Base-by-base conservation (phyloP, 345 rosid genomes). In the Eutrema yunnanense region DNA sequence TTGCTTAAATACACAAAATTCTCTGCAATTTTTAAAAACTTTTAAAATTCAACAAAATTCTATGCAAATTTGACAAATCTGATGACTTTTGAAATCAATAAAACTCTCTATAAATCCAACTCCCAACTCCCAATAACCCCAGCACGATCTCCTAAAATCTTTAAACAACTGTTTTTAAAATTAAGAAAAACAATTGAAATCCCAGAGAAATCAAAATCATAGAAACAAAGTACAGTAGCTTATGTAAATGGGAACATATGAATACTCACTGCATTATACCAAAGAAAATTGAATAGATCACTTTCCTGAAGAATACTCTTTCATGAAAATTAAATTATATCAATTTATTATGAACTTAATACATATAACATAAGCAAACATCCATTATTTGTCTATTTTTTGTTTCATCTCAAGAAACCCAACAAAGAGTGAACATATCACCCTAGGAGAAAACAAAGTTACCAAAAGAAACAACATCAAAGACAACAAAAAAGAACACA, bases 351-450 rank as follows among this genome's bases (percentile, higher is more conserved):
- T 43, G 30, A 64, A 55, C 65, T 26, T 22, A 19, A 48, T 65
- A 49, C 48, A 32, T 48, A 57, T 37, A 34, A 57, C 10, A 37
- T 29, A 57, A 65, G 22, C 43, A 72, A 64, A 57, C 7, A 48
- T 65, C 19, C 61, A 60, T 74, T 66, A 74, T 66, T 58, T 47
- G 42, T 56, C 29, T 48, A 8, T 71, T 10, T 37, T 10, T 70
- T 48, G 66, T 59, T 64, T 73, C 64, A 64, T 73, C 14, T 37
- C 46, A 58, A 66, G 67, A 74, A 74, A 66, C 67, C 46, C 60
- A 67, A 67, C 30, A 67, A 59, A 67, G 78, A 74, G 61, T 48
- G 66, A 74, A 62, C 37, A 49, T 14, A 49, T 68, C 49, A 69
- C 47, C 47, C 33, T 59, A 6, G 29, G 10, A 59, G 8, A 47